Evolutionary conservation across 148 eudicot genomes (phyloP).

Genomic region (Rhododendron vialii): DNA sequence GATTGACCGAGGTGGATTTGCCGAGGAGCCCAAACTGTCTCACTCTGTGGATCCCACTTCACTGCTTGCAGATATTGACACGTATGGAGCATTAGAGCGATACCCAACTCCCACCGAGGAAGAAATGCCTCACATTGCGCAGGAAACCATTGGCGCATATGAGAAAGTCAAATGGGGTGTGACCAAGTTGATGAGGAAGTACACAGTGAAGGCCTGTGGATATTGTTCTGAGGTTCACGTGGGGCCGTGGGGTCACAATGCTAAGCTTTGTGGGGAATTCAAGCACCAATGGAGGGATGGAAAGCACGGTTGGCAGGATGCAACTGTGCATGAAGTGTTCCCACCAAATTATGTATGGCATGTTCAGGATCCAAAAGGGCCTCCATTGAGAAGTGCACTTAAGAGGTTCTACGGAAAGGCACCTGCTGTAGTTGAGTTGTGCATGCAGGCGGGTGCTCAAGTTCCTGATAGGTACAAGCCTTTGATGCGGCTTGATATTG

Average conservation of each 20-base stretch:
- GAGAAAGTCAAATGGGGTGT: slow-evolving; percentile 71
- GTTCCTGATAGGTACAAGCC: slow-evolving; percentile 65
- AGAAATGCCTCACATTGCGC: slow-evolving; percentile 54
- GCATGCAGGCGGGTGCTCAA: slow-evolving; percentile 82
- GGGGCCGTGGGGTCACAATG: slow-evolving; percentile 99
- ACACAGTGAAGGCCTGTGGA: slow-evolving; percentile 91
- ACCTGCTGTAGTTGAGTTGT: slow-evolving; percentile 85
- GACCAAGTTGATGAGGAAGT: slow-evolving; percentile 65
- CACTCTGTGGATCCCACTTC: slow-evolving; percentile 26
- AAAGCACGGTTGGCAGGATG: slow-evolving; percentile 99
- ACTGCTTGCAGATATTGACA: slow-evolving; percentile 58
- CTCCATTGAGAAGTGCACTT: slow-evolving; percentile 55
- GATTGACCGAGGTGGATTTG: slow-evolving; percentile 64
- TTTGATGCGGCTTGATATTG: slow-evolving; percentile 93
- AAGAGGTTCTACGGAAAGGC: slow-evolving; percentile 88
- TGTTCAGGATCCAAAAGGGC: slow-evolving; percentile 71
- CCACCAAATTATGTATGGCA: slow-evolving; percentile 97
- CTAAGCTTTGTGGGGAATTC: slow-evolving; percentile 91
- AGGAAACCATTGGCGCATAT: slow-evolving; percentile 59
- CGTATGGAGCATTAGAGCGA: slow-evolving; percentile 58
- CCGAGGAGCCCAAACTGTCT: slow-evolving; percentile 38
- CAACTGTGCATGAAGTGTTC: slow-evolving; percentile 69
- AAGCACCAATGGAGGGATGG: slow-evolving; percentile 99
- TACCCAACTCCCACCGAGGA: slow-evolving; percentile 42
- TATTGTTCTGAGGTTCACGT: slow-evolving; percentile 97